Base-by-base conservation (phyloP, 2,329 filamentous ascomycete species). In the Colletotrichum chrysophilum region DNA sequence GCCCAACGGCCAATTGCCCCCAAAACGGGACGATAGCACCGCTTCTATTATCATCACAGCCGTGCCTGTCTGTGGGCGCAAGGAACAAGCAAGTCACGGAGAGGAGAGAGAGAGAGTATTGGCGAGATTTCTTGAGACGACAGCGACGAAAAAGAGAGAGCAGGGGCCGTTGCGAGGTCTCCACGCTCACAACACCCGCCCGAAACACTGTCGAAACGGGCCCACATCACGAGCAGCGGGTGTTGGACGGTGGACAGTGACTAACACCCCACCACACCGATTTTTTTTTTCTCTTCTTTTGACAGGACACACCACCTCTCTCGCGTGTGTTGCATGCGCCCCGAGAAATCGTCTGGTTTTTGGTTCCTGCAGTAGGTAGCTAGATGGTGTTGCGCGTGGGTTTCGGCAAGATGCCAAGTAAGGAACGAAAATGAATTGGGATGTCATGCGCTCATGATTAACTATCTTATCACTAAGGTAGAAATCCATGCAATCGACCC, bases 161-260 rank as follows among this genome's bases (percentile, higher is more conserved):
- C 67, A 70, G 56, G 67, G 56, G 56, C 67, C 56, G 28, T 34
- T 10, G 18, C 13, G 18, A 48, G 36, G 18, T 70, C 67, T 52
- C 56, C 67, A 70, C 67, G 55, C 16, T 60, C 13, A 16, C 52
- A 60, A 68, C 52, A 68, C 67, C 18, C 16, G 38, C 52, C 71
- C 74, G 74, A 76, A 76, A 76, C 74, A 76, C 71, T 66, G 61
- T 65, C 34, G 74, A 76, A 76, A 76, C 74, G 60, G 71, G 60
- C 52, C 24, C 62, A 65, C 52, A 32, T 70, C 56, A 68, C 66
- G 56, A 36, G 12, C 55, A 64, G n/a, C 24, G 36, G 52, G 28
- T 65, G 24, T 24, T 58, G 30, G 38, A 14, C 28, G 12, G 30
- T 58, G 30, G 38, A 21, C 28, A 10, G 30, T 21, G 56, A 30